phyloP scores from a whole-genome alignment of 2,329 filamentous ascomycete species.

The Aspergillus brasiliensis region DNA sequence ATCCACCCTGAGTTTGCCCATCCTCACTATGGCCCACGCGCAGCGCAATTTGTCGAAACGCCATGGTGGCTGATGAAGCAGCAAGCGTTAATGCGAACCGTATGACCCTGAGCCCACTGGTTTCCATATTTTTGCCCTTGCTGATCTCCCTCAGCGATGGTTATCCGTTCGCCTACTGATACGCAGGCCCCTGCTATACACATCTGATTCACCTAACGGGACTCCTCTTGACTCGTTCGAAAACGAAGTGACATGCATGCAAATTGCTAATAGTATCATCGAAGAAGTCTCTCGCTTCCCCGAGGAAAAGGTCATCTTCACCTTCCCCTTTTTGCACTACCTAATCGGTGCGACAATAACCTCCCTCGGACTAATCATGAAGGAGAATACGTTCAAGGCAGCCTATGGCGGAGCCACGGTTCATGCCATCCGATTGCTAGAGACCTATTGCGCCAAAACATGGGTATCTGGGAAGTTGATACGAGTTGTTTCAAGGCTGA shows the following conservation, averaged over 20 bases:
- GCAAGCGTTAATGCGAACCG: conserved; percentile 25
- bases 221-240: conserved; percentile 13
- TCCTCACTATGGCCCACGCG: conserved; percentile 6
- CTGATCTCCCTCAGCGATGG: conserved; percentile 21
- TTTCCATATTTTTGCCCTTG: neutral
- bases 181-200: conserved; percentile 22
- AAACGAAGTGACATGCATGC: conserved; percentile 26
- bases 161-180: conserved; percentile 22
- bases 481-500: conserved; percentile 19
- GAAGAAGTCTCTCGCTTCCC: conserved; percentile 22
- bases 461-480: conserved; percentile 27
- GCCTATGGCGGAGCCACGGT: conserved; percentile 17
- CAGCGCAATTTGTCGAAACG: neutral
- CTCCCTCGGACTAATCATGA: conserved; percentile 23
- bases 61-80: conserved; percentile 25
- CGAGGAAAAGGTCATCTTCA: conserved; percentile 22
- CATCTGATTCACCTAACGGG: neutral
- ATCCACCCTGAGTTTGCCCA: conserved; percentile 18
- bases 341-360: conserved; percentile 23
- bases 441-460: conserved; percentile 23
- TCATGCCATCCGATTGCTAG: conserved; percentile 17
- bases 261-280: conserved; percentile 18
- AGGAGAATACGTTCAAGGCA: conserved; percentile 18
- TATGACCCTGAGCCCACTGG: conserved; percentile 4
- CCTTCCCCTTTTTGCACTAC: conserved; percentile 27